Base-by-base conservation (phyloP, 1,284 basidiomycete genomes). In the Abortiporus biennis region DNA sequence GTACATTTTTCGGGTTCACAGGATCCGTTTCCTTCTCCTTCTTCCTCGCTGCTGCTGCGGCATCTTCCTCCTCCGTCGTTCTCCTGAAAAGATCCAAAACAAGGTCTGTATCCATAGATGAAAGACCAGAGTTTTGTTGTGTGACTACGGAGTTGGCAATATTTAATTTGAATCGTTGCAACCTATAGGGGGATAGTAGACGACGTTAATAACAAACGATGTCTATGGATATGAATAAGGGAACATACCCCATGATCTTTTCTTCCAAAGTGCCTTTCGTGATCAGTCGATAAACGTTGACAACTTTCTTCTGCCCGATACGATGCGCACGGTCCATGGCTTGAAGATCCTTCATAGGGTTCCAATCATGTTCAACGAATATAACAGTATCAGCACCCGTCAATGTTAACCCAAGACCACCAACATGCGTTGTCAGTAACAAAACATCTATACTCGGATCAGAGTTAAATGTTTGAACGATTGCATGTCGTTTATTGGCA, bases 291-390 rank as follows among this genome's bases (percentile, higher is more conserved):
- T 99, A 99, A 3, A 99, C 96, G 56, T 98, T 99, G 35, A 99
- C 96, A 12, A 98, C 94, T 65, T 94, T 93, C 71, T 97, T 99
- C 69, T 99, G 96, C 3, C 96, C 96, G 22, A 99, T 85, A 43
- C 96, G 85, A 67, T 99, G 96, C 1, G 96, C 9, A 99, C n/a
- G n/a, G n/a, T n/a, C n/a, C n/a, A n/a, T n/a, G n/a, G n/a, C n/a
- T n/a, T n/a, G n/a, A n/a, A n/a, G 68, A 67, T 99, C 96, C 64
- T 98, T 98, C 93, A 96, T 97, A 15, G 96, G 96, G 63, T 99
- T 99, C 96, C 96, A 99, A 62, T 99, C 96, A 62, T 99, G 96
- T 62, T 99, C 96, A 37, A 99, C 92, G 56, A 99, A 99, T 50
- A 99, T 97, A 51, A 99, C 96, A 1, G 96, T 99, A 62, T 99